Evolutionary conservation across 495 filamentous ascomycete genomes (phyloP).

Genomic region (Daldinia bambusicola): DNA sequence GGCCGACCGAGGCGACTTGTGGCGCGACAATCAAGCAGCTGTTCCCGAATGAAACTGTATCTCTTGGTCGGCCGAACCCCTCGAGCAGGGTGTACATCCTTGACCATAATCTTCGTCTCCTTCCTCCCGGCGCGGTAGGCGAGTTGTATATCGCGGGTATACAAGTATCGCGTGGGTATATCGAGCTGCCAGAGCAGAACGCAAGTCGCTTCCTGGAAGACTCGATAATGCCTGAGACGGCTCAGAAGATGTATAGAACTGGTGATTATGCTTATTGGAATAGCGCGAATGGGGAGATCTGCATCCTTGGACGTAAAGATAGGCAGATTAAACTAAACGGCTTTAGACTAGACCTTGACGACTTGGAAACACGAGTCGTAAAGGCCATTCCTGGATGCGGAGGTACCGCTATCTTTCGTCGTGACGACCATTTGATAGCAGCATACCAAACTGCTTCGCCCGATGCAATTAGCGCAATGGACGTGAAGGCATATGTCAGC

Average conservation of each 20-base stretch:
- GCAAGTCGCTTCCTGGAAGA: not conserved
- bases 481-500: not conserved
- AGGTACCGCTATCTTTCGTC: not conserved
- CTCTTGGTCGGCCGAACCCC: not conserved
- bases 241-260: slow-evolving; percentile 2
- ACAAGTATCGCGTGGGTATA: not conserved
- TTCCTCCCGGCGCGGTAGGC: not conserved
- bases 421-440: not conserved
- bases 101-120: not conserved
- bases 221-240: not conserved
- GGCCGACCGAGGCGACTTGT: not conserved
- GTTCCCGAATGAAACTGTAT: not conserved
- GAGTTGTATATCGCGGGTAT: not conserved
- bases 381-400: slow-evolving; percentile 1
- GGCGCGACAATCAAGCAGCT: not conserved
- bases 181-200: not conserved
- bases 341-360: not conserved
- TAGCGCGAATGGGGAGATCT: not conserved
- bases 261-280: not conserved
- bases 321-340: not conserved
- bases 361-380: not conserved
- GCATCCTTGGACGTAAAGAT: not conserved
- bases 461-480: not conserved
- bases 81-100: not conserved
- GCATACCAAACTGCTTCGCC: not conserved